Evolutionary conservation across 2,329 filamentous ascomycete species (phyloP).

Genomic region (Talaromyces sp.): DNA sequence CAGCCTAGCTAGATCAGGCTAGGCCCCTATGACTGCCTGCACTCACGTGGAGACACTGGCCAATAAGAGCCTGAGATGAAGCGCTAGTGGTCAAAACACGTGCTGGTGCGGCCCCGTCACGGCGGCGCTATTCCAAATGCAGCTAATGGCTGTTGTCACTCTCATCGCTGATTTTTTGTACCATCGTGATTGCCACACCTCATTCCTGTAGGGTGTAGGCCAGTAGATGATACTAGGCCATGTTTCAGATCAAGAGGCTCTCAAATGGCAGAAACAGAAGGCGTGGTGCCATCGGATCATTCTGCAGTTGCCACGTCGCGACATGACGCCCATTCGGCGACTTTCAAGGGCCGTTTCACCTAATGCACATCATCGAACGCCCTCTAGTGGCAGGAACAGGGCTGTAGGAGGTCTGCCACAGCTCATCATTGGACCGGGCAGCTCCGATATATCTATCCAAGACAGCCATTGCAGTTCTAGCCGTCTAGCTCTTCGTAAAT

Average conservation of each 20-base stretch:
- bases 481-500: background rate
- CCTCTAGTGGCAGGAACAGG: background rate
- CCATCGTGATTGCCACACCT: background rate
- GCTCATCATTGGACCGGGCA: constrained; percentile 1
- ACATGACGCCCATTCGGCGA: background rate
- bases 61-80: background rate
- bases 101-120: background rate
- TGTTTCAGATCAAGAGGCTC: background rate
- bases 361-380: background rate
- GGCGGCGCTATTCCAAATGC: background rate
- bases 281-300: background rate
- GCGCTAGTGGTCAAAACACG: background rate
- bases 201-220: background rate
- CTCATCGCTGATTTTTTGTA: background rate
- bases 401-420: background rate
- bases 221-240: background rate
- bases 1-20: background rate
- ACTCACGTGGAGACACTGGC: background rate
- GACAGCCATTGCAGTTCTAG: background rate
- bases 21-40: background rate
- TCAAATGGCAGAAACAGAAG: background rate
- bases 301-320: background rate
- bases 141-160: background rate
- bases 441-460: background rate
- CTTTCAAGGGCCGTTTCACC: background rate